Base-by-base conservation (phyloP, 148 eudicot genomes). In the Diospyros kaki region DNA sequence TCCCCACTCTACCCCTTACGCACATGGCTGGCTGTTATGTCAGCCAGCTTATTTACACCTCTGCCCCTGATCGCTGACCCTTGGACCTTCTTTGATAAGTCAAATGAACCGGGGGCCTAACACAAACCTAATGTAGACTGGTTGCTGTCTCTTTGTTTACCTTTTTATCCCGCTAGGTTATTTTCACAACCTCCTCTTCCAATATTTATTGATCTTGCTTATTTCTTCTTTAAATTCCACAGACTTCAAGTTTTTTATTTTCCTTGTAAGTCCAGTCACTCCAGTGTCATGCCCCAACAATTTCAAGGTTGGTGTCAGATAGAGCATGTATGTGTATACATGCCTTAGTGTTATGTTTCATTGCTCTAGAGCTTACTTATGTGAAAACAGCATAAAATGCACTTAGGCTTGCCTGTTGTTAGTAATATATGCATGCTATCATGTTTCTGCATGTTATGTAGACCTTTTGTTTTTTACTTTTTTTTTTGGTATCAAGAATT, bases 121-220 rank as follows among this genome's bases (percentile, higher is more conserved):
- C n/a, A n/a, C n/a, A n/a, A n/a, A 28, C 28, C 28, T 14, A 43
- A 43, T 43, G 50, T 12, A 43, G 11, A 43, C 9, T 43, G 68
- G 8, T 46, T 44, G 45, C 51, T 65, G 14, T 65, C 42, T 42
- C 7, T 9, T 44, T 65, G 51, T 43, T 44, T 65, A 3, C 68
- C 68, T 6, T 65, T 65, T 28, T 28, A 65, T 65, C 68, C 6
- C 13, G 68, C 68, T 17, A 5, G 68, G 10, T 18, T 65, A 65
- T 65, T 43, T 65, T 52, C 28, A 45, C 39, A 15, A 52, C 39
- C 13, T 8, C 38, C 3, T 43, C 39, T 66, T 66, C 39, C 69
- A 45, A 51, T 38, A 66, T 66, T 45, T 38, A 52, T 66, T 66
- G 45, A n/a, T 10, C 52, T 43, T 66, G 53, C 69, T 66, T 66